These are phyloP conservation scores for Malus fusca DNA, from an alignment of 306 rosid genomes.

Conservation along the genomic window DNA sequence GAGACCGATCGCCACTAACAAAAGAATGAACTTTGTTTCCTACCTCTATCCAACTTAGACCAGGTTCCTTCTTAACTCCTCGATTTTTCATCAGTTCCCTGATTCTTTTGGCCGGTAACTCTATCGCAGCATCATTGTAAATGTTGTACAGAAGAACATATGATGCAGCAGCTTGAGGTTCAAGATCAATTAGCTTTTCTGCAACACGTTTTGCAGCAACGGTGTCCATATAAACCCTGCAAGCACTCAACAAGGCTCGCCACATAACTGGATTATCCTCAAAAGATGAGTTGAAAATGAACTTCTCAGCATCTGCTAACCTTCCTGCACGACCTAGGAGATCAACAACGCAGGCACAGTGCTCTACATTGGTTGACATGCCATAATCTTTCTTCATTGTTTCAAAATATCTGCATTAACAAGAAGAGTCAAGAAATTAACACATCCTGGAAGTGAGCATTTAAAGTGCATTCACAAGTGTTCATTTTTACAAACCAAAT, in stretches of 20 bases:
- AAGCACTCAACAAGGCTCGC: slow-evolving; percentile 58
- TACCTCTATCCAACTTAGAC: slow-evolving; percentile 56
- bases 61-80: slow-evolving; percentile 63
- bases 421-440: neutral
- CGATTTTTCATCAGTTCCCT: slow-evolving; percentile 40
- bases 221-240: slow-evolving; percentile 34
- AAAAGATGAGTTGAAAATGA: slow-evolving; percentile 35
- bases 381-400: slow-evolving; percentile 39
- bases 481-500: neutral
- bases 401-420: slow-evolving; percentile 28
- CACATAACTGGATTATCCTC: slow-evolving; percentile 45
- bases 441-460: neutral
- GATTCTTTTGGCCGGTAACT: slow-evolving; percentile 34
- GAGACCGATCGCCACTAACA: slow-evolving; percentile 45
- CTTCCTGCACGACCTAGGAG: slow-evolving; percentile 55
- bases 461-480: neutral
- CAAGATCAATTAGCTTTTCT: slow-evolving; percentile 44
- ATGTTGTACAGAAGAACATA: slow-evolving; percentile 57
- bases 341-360: slow-evolving; percentile 46
- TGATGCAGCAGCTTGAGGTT: slow-evolving; percentile 46
- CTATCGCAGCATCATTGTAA: slow-evolving; percentile 37
- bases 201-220: slow-evolving; percentile 38
- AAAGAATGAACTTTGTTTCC: slow-evolving; percentile 45
- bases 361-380: slow-evolving; percentile 35
- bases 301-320: slow-evolving; percentile 38